These are phyloP conservation scores for Centrapalus pauciflorus DNA, from an alignment of 129 eudicot species.

Conservation along the genomic window DNA sequence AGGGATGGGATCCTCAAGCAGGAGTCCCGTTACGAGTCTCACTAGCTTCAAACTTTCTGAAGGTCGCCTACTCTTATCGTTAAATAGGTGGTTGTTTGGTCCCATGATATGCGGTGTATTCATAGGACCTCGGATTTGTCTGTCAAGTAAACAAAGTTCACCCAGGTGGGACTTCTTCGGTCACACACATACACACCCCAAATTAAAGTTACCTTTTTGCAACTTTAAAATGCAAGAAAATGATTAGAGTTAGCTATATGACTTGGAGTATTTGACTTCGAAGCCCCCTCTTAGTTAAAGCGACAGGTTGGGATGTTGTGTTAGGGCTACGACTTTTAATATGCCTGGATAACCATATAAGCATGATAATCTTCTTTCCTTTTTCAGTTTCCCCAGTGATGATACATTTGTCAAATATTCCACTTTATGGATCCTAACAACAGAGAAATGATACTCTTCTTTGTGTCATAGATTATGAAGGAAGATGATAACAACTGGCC, in stretches of 20 bases:
- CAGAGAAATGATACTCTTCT: neutral
- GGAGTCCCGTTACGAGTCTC: too few species aligned
- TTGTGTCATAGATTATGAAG: slow-evolving; percentile 72
- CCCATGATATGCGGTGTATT: too few species aligned
- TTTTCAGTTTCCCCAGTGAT: neutral
- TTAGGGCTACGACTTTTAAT: neutral
- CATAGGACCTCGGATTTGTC: too few species aligned
- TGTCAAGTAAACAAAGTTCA: too few species aligned
- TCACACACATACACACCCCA: too few species aligned
- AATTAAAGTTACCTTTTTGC: too few species aligned
- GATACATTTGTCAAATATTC: neutral
- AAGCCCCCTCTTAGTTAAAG: slow-evolving; percentile 1
- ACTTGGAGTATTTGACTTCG: neutral
- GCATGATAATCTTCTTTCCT: neutral
- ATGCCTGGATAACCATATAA: neutral
- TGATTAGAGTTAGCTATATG: neutral
- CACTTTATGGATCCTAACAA: neutral
- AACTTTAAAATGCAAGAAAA: neutral
- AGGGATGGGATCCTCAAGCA: too few species aligned
- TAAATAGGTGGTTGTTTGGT: too few species aligned
- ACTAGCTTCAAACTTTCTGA: too few species aligned
- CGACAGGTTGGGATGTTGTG: too few species aligned
- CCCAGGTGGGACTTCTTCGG: too few species aligned
- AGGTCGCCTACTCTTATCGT: too few species aligned
- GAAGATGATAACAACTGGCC: slow-evolving; percentile 99